Percentiles rank a stretch among this genome's conserved stretches.
Conservation (phyloP, 768 basidiomycete species). For the Tricholoma sp. region DNA sequence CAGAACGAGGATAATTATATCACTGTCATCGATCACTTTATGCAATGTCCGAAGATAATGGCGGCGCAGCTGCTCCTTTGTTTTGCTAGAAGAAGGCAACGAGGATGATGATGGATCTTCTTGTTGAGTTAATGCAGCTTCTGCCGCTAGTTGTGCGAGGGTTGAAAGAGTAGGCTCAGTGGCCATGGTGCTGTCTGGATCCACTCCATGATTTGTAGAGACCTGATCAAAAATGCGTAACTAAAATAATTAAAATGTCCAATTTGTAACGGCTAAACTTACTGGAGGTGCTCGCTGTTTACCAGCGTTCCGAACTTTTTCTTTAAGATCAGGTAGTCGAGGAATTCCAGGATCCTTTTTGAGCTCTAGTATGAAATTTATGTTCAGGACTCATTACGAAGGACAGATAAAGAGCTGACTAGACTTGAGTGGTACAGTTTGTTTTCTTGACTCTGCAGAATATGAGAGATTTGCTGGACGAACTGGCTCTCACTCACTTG, state of each 20-base stretch:
- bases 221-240: slow-evolving; percentile 4
- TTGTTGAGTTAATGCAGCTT: slow-evolving; percentile 17
- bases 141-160: slow-evolving; percentile 43
- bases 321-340: slow-evolving; percentile 70
- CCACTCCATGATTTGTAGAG: slow-evolving; percentile 23
- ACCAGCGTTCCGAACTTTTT: slow-evolving; percentile 43
- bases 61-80: slow-evolving; percentile 64
- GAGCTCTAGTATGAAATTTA: slow-evolving; percentile 43
- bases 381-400: background rate
- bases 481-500: slow-evolving; percentile 26
- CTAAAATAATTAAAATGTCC: background rate
- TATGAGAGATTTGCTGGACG: background rate
- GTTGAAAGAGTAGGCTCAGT: slow-evolving; percentile 60
- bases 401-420: slow-evolving; percentile 23
- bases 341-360: slow-evolving; percentile 91
- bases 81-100: slow-evolving; percentile 32
- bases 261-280: slow-evolving; percentile 14
- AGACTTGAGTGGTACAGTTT: slow-evolving; percentile 34
- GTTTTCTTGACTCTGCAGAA: slow-evolving; percentile 32
- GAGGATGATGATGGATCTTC: slow-evolving; percentile 29
- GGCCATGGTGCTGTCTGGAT: slow-evolving; percentile 66
- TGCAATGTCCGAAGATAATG: slow-evolving; percentile 78
- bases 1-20: slow-evolving; percentile 84
- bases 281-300: slow-evolving; percentile 41
- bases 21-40: slow-evolving; percentile 91